A percentile compares a stretch with the other conserved stretches of the same genome.
Evolutionary conservation across 331 rosid genomes (phyloP).

Genomic region (Quercus tomentella): DNA sequence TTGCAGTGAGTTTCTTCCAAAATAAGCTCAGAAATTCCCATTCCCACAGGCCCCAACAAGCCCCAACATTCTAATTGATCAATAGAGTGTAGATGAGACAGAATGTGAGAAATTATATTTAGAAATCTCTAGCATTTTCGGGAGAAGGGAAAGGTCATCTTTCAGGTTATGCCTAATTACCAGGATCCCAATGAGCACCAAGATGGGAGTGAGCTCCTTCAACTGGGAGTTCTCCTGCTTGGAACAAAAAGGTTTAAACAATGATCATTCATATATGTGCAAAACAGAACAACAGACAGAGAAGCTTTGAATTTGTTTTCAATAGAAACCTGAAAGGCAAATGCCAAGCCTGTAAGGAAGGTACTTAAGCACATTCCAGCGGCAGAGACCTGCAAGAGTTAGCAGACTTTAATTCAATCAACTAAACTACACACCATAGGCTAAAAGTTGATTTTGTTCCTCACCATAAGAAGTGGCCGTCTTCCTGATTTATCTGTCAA

Average conservation of each 20-base stretch:
- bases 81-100: too few relatives aligned
- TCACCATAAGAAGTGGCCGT: slow-evolving; percentile 78
- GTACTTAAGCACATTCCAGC: slow-evolving; percentile 72
- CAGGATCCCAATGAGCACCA: too few relatives aligned
- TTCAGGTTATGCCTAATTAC: too few relatives aligned
- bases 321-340: slow-evolving; percentile 57
- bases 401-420: slow-evolving; percentile 10
- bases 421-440: background rate
- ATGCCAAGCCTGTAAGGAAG: slow-evolving; percentile 55
- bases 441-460: background rate
- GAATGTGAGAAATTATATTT: too few relatives aligned
- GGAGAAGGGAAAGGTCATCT: too few relatives aligned
- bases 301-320: background rate
- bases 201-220: slow-evolving; percentile 47
- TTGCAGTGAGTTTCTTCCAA: slow-evolving; percentile 52
- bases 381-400: slow-evolving; percentile 51
- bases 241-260: background rate
- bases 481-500: slow-evolving; percentile 79
- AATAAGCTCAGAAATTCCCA: too few relatives aligned
- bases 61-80: too few relatives aligned
- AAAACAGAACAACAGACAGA: background rate
- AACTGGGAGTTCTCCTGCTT: slow-evolving; percentile 51
- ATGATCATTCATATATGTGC: background rate
- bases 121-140: too few relatives aligned
- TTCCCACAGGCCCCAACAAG: too few relatives aligned